Conservation (phyloP, 1,139 yeast genomes). For the Blastobotrys petasosporus region DNA sequence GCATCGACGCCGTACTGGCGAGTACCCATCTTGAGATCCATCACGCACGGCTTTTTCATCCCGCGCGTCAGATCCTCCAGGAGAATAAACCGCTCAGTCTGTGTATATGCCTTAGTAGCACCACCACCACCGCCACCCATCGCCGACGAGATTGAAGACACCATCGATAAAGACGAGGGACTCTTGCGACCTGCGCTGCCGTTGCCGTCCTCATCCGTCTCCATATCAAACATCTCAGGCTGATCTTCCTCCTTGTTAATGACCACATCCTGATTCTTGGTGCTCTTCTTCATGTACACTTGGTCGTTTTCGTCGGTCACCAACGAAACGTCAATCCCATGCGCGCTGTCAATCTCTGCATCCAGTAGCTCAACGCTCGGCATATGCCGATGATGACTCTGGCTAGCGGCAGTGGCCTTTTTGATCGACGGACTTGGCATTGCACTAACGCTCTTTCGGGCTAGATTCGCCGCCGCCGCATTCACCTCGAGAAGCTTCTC, state of each 20-base stretch:
- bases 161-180: neutral
- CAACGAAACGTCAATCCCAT: constrained; percentile 8
- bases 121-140: neutral
- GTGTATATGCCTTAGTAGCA: constrained; percentile 22
- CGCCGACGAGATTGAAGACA: neutral
- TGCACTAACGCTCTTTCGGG: neutral
- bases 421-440: constrained; percentile 1
- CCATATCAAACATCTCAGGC: constrained; percentile 24
- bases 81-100: constrained; percentile 77
- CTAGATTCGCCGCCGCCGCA: neutral
- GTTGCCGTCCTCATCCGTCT: constrained; percentile 18
- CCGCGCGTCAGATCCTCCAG: constrained; percentile 86
- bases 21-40: constrained; percentile 97
- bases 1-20: constrained; percentile 98
- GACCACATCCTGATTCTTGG: neutral
- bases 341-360: constrained; percentile 1
- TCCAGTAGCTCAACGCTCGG: neutral
- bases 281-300: constrained; percentile 7
- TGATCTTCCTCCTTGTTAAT: neutral
- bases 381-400: no score
- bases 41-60: constrained; percentile 78
- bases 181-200: neutral
- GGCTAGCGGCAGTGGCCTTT: no score
- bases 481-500: neutral
- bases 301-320: constrained; percentile 8